phyloP scores from a whole-genome alignment of 768 basidiomycete genomes.

The Leccinum ochraceum region DNA sequence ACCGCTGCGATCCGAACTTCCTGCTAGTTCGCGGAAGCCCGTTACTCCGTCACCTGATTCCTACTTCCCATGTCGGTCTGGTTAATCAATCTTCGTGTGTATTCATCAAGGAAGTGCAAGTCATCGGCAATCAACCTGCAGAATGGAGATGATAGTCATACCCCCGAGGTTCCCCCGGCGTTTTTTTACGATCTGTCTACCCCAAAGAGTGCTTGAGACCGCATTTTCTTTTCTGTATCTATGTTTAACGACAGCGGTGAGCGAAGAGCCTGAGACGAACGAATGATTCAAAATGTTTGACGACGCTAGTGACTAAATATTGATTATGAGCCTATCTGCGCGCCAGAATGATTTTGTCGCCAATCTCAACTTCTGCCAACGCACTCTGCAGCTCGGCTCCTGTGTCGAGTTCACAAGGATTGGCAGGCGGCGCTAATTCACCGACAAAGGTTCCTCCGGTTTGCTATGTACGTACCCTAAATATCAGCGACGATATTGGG shows the following conservation, averaged over 20 bases:
- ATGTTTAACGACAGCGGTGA: background rate
- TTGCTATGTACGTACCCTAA: background rate
- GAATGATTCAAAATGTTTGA: background rate
- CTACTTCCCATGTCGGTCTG: background rate
- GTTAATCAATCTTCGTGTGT: background rate
- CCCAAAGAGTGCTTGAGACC: background rate
- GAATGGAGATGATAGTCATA: background rate
- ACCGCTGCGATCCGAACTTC: background rate
- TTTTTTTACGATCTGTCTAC: background rate
- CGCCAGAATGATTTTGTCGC: background rate
- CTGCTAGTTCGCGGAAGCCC: constrained; percentile 1
- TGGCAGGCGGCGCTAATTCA: background rate
- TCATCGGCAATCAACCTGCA: background rate
- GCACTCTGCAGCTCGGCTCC: background rate
- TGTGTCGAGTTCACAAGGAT: background rate
- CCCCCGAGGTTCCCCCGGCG: background rate
- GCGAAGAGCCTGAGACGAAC: background rate
- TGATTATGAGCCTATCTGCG: background rate
- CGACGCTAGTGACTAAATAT: background rate
- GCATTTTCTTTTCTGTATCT: background rate
- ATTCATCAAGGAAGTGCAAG: background rate
- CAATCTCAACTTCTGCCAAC: background rate
- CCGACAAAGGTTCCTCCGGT: background rate
- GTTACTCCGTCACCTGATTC: background rate
- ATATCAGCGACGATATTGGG: background rate